Conservation (phyloP, 1,139 yeast species). For the Magnusiomyces paraingens region DNA sequence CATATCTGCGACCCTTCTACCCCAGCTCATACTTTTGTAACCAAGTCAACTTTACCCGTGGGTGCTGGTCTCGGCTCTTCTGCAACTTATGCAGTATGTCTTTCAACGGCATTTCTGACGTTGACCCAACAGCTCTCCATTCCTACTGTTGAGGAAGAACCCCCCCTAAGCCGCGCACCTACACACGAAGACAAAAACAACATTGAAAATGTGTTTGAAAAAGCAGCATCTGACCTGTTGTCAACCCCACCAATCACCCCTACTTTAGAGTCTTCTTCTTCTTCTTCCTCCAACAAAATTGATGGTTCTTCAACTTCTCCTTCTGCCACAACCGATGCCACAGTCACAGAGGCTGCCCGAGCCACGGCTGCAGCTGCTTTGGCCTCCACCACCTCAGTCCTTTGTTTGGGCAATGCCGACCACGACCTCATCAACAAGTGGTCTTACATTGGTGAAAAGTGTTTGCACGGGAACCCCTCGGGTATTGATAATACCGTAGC, state of each 20-base stretch:
- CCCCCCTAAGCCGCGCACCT: background rate
- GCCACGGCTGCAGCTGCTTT: background rate
- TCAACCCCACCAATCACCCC: slow-evolving; percentile 3
- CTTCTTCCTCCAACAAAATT: background rate
- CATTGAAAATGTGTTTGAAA: background rate
- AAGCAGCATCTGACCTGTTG: background rate
- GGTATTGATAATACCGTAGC: slow-evolving; percentile 98
- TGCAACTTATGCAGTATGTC: slow-evolving; percentile 82
- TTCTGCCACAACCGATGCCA: background rate
- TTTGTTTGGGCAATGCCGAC: slow-evolving; percentile 35
- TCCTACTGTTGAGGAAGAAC: slow-evolving; percentile 20
- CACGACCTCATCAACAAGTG: slow-evolving; percentile 67
- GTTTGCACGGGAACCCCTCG: slow-evolving; percentile 94
- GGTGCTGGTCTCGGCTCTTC: slow-evolving; percentile 98
- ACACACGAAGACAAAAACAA: background rate
- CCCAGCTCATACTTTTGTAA: slow-evolving; percentile 52
- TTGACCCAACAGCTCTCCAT: slow-evolving; percentile 39
- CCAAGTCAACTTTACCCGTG: slow-evolving; percentile 82
- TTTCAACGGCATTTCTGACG: slow-evolving; percentile 66
- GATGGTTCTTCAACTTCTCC: background rate
- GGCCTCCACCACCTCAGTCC: slow-evolving; percentile 4
- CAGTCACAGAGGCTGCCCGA: background rate
- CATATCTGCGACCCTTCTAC: slow-evolving; percentile 46
- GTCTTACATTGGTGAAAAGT: slow-evolving; percentile 91
- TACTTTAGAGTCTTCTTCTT: no score